Conservation (phyloP, 179 eudicot genomes). For the Vitellaria paradoxa region DNA sequence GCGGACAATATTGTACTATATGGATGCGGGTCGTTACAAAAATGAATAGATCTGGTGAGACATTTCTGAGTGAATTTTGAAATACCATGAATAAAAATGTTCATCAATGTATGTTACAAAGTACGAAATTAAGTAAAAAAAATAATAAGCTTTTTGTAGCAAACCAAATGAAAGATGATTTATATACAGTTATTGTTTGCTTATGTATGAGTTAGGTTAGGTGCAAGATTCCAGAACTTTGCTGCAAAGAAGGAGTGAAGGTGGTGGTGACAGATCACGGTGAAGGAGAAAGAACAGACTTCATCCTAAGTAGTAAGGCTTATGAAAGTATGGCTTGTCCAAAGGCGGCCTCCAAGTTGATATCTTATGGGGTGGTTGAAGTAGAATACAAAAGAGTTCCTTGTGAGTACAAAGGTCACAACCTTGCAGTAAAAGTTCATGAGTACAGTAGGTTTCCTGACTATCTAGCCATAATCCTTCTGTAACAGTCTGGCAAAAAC, state of each 20-base stretch:
- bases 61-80: too few relatives aligned
- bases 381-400: slow-evolving; percentile 53
- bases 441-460: slow-evolving; percentile 48
- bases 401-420: slow-evolving; percentile 44
- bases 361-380: slow-evolving; percentile 53
- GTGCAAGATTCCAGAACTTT: slow-evolving; percentile 48
- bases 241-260: slow-evolving; percentile 54
- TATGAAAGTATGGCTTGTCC: slow-evolving; percentile 50
- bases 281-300: too few relatives aligned
- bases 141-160: too few relatives aligned
- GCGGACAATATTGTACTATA: too few relatives aligned
- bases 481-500: slow-evolving; percentile 45
- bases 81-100: too few relatives aligned
- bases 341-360: slow-evolving; percentile 34
- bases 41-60: too few relatives aligned
- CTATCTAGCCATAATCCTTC: slow-evolving; percentile 51
- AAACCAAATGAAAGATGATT: too few relatives aligned
- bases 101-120: too few relatives aligned
- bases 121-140: too few relatives aligned
- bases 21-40: too few relatives aligned
- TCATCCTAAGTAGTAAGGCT: too few relatives aligned
- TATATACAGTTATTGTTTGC: too few relatives aligned
- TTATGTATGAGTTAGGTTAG: slow-evolving; percentile 36
- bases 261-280: neutral
- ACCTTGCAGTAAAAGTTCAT: slow-evolving; percentile 45